A percentile compares a stretch with the other conserved stretches of the same genome.
Evolutionary conservation across 2,329 filamentous ascomycete species (phyloP).

Genomic region (Xylariaceae sp.): DNA sequence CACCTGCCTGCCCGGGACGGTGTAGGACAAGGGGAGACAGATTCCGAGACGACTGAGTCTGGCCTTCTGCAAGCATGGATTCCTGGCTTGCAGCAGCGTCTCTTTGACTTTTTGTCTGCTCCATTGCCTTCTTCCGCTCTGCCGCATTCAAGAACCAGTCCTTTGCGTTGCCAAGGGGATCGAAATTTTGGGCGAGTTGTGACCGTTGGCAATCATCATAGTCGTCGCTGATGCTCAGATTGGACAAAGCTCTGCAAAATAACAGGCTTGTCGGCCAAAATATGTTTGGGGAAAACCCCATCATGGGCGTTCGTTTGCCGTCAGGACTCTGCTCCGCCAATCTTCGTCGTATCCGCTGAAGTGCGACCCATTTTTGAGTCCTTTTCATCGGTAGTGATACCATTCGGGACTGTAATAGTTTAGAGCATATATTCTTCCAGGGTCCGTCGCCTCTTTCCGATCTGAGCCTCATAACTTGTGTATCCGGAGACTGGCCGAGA

Average conservation of each 20-base stretch:
- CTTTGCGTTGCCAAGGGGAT: slow-evolving; percentile 48
- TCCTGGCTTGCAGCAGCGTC: slow-evolving; percentile 42
- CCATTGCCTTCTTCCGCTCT: slow-evolving; percentile 47
- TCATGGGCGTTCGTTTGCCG: slow-evolving; percentile 38
- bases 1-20: slow-evolving; percentile 44
- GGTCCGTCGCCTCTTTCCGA: slow-evolving; percentile 41
- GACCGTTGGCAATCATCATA: slow-evolving; percentile 39
- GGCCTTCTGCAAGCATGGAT: slow-evolving; percentile 40
- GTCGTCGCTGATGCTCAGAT: slow-evolving; percentile 38
- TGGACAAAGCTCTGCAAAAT: slow-evolving; percentile 48
- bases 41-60: slow-evolving; percentile 43
- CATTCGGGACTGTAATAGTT: slow-evolving; percentile 49
- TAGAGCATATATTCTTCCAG: slow-evolving; percentile 52
- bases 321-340: slow-evolving; percentile 42
- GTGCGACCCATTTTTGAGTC: slow-evolving; percentile 46
- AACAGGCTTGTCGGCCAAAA: slow-evolving; percentile 56
- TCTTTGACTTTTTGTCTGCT: slow-evolving; percentile 51
- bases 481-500: slow-evolving; percentile 51
- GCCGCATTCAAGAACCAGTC: slow-evolving; percentile 45
- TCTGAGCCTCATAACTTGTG: slow-evolving; percentile 45
- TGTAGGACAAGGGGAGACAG: slow-evolving; percentile 53
- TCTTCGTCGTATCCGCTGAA: slow-evolving; percentile 48
- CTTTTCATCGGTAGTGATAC: slow-evolving; percentile 43
- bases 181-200: slow-evolving; percentile 42
- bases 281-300: slow-evolving; percentile 39